Evolutionary conservation across 257 asterid genomes (phyloP), one percentile per base, ranked within the genome.

Genomic region (Cordia subcordata): DNA sequence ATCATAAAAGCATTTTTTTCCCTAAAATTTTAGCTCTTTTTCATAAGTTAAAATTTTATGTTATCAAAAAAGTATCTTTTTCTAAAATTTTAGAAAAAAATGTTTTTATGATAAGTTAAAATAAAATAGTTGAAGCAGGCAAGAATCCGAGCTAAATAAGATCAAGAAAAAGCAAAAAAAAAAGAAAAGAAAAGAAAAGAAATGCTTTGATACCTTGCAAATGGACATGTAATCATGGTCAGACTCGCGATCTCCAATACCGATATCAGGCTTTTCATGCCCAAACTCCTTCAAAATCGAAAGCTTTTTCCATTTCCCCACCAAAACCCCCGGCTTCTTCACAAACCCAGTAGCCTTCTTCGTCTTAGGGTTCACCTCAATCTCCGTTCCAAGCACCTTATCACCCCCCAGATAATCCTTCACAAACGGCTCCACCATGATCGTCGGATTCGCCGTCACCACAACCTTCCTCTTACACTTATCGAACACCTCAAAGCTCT

Each of bases 181-280:
- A n/a, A n/a, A n/a, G n/a, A n/a, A n/a, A n/a, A n/a, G n/a, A n/a
- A n/a, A n/a, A n/a, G n/a, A n/a, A n/a, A n/a, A n/a, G n/a, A n/a
- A n/a, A n/a, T n/a, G n/a, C n/a, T n/a, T n/a, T n/a, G n/a, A n/a
- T 22, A 93, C 99, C 96, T 93, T 89, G 88, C 99, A 93, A 73
- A 77, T 49, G 55, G 99, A 83, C 97, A 93, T 83, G 81, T 84
- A 93, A 82, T 93, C 99, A 46, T 89, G 99, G 75, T 93, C 99
- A 0, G 97, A 86, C 58, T 69, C 71, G 6, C 97, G 81, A 73
- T 93, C 99, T 22, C 99, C 99, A 13, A 93, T 66, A 32, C 99
- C 99, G 44, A 93, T 59, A 66, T 85, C 90, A 22, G 95, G 95
- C 69, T 49, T 75, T 72, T 89, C 97, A 4, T 85, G 96, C 0